A percentile compares a stretch with the other conserved stretches of the same genome.
Conservation (phyloP, 1,284 basidiomycete genomes). For the Tranzscheliella williamsii region DNA sequence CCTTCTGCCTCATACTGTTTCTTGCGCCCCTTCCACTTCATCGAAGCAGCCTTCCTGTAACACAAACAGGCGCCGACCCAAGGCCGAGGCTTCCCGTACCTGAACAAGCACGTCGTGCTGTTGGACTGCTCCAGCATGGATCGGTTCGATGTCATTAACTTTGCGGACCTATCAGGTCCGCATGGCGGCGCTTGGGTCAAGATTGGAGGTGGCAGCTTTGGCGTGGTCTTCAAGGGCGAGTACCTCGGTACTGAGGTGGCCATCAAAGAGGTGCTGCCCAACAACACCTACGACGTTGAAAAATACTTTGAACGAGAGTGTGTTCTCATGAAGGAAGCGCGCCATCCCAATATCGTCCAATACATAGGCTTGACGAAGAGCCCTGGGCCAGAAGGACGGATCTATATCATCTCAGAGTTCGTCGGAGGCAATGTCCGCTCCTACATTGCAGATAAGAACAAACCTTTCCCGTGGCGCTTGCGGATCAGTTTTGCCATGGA, state of each 20-base stretch:
- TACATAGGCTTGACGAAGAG: constrained; percentile 90
- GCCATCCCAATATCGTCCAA: constrained; percentile 90
- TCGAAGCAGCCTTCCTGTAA: too few species aligned
- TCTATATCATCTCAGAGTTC: constrained; percentile 58
- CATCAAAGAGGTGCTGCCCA: constrained; percentile 90
- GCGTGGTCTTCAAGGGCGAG: constrained; percentile 67
- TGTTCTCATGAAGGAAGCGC: constrained; percentile 88
- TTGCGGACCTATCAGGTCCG: constrained; percentile 51
- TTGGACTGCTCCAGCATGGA: constrained; percentile 34
- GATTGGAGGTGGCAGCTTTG: constrained; percentile 55
- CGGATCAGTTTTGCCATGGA: constrained; percentile 92
- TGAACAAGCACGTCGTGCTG: too few species aligned
- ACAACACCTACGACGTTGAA: constrained; percentile 82
- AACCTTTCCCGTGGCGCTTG: constrained; percentile 62
- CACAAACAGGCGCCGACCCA: neutral
- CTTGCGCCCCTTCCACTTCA: too few species aligned
- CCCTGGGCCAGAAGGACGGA: constrained; percentile 75
- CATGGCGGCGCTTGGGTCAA: constrained; percentile 49
- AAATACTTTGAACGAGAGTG: constrained; percentile 99
- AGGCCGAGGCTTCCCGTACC: too few species aligned
- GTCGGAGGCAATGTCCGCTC: constrained; percentile 51
- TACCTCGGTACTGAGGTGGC: constrained; percentile 95
- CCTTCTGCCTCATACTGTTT: too few species aligned
- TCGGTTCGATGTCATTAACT: constrained; percentile 56
- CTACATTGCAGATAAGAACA: constrained; percentile 50